Conservation (phyloP, 257 asterid species). For the Solanum gracilifrons region DNA sequence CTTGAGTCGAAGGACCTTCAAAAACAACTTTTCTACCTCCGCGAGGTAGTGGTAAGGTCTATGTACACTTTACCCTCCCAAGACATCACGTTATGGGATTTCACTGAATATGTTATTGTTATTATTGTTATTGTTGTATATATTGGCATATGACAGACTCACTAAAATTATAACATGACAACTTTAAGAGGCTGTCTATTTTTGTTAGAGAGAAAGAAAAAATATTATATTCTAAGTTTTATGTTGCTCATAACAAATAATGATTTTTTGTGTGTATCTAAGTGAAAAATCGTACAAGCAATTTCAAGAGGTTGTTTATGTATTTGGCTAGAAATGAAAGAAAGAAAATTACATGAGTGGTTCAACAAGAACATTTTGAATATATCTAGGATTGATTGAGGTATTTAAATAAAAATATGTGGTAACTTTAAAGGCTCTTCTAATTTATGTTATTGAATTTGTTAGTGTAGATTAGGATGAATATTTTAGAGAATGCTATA, state of each 20-base stretch:
- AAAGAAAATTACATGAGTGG: background rate
- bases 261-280: background rate
- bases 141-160: background rate
- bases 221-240: background rate
- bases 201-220: background rate
- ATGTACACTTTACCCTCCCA: background rate
- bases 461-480: background rate
- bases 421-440: background rate
- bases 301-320: background rate
- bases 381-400: background rate
- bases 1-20: background rate
- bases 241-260: background rate
- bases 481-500: background rate
- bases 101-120: too few species aligned
- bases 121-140: background rate
- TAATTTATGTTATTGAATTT: background rate
- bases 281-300: background rate
- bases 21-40: fast-evolving
- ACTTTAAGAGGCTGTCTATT: background rate
- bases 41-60: too few species aligned
- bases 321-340: background rate
- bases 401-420: background rate
- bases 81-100: background rate
- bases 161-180: background rate
- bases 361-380: background rate